Evolutionary conservation across 805 yeast species (phyloP), one percentile per base, ranked within the genome.

Genomic region (Candida chauliodis): DNA sequence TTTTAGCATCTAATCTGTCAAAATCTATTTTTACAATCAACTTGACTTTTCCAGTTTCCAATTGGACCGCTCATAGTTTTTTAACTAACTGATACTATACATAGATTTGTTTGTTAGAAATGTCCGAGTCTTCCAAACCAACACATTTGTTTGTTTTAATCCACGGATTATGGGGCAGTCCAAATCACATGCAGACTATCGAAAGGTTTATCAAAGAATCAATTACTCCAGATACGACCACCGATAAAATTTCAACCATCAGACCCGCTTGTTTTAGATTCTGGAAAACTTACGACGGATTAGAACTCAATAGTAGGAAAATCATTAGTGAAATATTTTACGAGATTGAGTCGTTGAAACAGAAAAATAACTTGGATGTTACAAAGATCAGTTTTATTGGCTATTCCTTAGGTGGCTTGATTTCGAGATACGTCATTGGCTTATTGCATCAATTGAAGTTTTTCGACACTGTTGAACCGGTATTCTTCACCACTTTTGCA

Each of bases 331-430:
- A 68, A 35, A 51, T 68, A 35, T 54, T 66, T 21, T 65, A 61
- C 35, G 72, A 66, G 45, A 61, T 67, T 25, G 73, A 66, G 42
- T 53, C 63, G 1, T 52, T 68, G 36, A 60, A 58, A 43, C 47
- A 51, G 35, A 53, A 54, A 31, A 50, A 56, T 32, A 46, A 51
- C 28, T 47, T 41, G 18, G 51, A 49, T 16, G 86, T 87, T 8
- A 66, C 69, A n/a, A 75, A 79, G 48, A 74, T 91, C 35, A 84
- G 95, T 44, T 67, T 91, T 29, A 71, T 86, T 2, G 96, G 98
- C 0, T 91, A 90, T 57, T 86, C 96, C 0, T 63, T 91, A 42
- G 97, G 98, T 16, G 98, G 98, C 0, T 61, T 90, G 24, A 78
- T 91, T 22, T 71, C 89, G 0, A 67, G 97, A 36, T 89, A 86